A percentile compares a stretch with the other conserved stretches of the same genome.
Conservation (phyloP, 768 basidiomycete species). For the Candolleomyces aberdarensis region DNA sequence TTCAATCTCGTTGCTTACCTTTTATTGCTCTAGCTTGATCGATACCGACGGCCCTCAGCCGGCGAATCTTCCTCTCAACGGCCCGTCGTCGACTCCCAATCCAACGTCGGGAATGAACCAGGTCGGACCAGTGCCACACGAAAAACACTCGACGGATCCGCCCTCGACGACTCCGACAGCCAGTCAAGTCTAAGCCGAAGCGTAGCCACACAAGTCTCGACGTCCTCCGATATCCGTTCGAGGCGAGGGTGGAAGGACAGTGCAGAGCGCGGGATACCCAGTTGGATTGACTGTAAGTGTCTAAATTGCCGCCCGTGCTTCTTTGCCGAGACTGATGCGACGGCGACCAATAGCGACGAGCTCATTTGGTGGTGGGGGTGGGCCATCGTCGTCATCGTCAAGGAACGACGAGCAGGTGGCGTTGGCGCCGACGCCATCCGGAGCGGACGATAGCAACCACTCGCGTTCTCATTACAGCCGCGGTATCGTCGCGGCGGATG, state of each 20-base stretch:
- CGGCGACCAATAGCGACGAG: constrained; percentile 23
- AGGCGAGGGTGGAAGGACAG: constrained; percentile 18
- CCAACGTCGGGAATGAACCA: constrained; percentile 17
- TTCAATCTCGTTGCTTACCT: neutral
- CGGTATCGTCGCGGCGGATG: too few species aligned
- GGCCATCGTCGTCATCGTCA: too few species aligned
- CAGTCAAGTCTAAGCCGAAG: constrained; percentile 1
- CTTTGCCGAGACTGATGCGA: too few species aligned
- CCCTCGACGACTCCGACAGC: constrained; percentile 10
- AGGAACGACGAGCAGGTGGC: neutral
- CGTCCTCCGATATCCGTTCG: constrained; percentile 11
- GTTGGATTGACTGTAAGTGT: constrained; percentile 38
- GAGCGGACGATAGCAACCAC: neutral
- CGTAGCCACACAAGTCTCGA: neutral
- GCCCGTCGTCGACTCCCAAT: constrained; percentile 9
- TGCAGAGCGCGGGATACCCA: constrained; percentile 25
- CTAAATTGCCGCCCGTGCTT: neutral
- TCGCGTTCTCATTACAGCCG: too few species aligned
- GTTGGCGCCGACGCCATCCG: neutral
- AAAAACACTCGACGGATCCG: constrained; percentile 15
- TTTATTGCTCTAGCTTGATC: constrained; percentile 37
- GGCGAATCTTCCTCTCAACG: constrained; percentile 17
- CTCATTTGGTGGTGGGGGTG: constrained; percentile 20
- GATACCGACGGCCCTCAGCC: constrained; percentile 42
- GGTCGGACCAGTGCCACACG: constrained; percentile 16